Evolutionary conservation across 1,284 basidiomycete genomes (phyloP).

Genomic region (Pseudozyma thailandica): DNA sequence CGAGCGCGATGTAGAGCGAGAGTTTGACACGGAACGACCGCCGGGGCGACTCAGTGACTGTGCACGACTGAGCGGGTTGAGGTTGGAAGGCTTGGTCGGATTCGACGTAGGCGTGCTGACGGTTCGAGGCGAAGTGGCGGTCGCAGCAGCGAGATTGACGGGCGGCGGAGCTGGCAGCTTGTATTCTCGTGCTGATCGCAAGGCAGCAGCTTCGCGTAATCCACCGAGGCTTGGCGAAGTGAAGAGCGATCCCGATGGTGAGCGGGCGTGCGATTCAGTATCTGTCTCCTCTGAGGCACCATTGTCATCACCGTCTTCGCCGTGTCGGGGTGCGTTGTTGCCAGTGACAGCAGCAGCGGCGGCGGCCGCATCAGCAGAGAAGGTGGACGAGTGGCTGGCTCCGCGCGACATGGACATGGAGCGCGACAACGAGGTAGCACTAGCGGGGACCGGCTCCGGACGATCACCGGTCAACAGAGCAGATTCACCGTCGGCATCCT

Average conservation of each 20-base stretch:
- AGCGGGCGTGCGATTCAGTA: conserved; percentile 18
- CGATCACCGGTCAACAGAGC: conserved; percentile 1
- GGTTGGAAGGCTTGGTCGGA: conserved; percentile 38
- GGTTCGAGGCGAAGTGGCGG: conserved; percentile 27
- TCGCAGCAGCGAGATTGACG: conserved; percentile 36
- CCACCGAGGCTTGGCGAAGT: conserved; percentile 38
- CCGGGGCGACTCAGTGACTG: conserved; percentile 37
- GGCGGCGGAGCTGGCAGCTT: conserved; percentile 51
- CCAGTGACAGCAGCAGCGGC: conserved; percentile 34
- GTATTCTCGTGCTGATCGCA: conserved; percentile 45
- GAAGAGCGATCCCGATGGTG: conserved; percentile 27
- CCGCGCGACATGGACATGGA: conserved; percentile 32
- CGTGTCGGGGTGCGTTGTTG: conserved; percentile 6
- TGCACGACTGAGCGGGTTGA: conserved; percentile 47
- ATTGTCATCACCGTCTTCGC: conserved; percentile 5
- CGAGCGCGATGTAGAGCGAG: conserved; percentile 94
- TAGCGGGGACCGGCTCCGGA: neutral
- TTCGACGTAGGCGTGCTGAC: conserved; percentile 28
- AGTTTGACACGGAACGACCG: conserved; percentile 73
- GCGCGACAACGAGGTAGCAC: conserved; percentile 8
- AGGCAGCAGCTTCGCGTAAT: conserved; percentile 31
- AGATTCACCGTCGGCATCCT: conserved; percentile 16
- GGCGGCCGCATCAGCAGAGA: conserved; percentile 39
- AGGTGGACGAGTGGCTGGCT: conserved; percentile 26
- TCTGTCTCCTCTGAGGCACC: conserved; percentile 1